Conservation (phyloP, 495 filamentous ascomycete species). For the Podospora bellae-mahoneyi region DNA sequence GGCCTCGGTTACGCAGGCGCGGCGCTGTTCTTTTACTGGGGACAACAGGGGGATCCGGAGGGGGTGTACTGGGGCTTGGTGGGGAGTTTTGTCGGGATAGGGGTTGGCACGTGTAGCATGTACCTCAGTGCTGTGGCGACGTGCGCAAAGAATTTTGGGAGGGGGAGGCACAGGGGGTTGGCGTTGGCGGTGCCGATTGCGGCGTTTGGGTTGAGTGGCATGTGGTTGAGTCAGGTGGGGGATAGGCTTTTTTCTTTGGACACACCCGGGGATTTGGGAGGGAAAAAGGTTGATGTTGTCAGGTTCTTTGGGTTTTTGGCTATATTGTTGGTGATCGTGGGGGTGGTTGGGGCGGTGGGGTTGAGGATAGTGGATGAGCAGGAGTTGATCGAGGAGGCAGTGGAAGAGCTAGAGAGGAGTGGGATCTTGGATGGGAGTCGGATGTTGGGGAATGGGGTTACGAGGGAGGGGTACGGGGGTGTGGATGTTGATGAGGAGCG, state of each 20-base stretch:
- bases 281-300: conserved; percentile 80
- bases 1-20: conserved; percentile 80
- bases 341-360: conserved; percentile 68
- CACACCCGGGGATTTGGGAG: conserved; percentile 53
- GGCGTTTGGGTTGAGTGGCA: conserved; percentile 83
- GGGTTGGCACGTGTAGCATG: conserved; percentile 79
- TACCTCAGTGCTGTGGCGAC: conserved; percentile 86
- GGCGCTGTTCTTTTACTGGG: conserved; percentile 39
- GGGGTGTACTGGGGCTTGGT: conserved; percentile 72
- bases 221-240: conserved; percentile 91
- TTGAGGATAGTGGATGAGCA: conserved; percentile 60
- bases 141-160: conserved; percentile 94
- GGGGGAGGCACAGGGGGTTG: conserved; percentile 80
- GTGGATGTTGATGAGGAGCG: conserved; percentile 29
- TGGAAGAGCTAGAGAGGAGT: conserved; percentile 79
- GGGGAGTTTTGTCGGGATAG: conserved; percentile 73
- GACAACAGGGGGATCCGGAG: conserved; percentile 62
- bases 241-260: conserved; percentile 70
- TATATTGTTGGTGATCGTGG: conserved; percentile 60
- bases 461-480: conserved; percentile 39
- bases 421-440: conserved; percentile 65
- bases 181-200: conserved; percentile 90
- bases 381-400: conserved; percentile 79
- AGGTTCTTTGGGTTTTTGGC: conserved; percentile 81
- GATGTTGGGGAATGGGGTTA: conserved; percentile 34